Percentiles rank a stretch among this genome's conserved stretches.
Evolutionary conservation across 1,139 yeast species (phyloP).

Genomic region (Yamadazyma dushanensis): DNA sequence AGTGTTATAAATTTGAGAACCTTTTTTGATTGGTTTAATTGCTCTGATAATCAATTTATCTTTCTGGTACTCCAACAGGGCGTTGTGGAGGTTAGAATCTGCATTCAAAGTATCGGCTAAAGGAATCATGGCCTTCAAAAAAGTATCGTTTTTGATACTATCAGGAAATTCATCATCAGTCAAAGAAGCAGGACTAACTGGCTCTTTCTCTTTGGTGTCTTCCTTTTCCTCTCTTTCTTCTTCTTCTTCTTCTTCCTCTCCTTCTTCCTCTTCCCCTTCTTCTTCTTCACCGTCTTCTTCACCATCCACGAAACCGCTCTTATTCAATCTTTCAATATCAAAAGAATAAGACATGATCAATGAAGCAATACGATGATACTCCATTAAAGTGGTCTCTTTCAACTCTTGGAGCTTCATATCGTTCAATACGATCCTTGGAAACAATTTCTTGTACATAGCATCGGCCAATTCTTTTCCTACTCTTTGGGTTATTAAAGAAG

Average conservation of each 20-base stretch:
- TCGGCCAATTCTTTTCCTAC: slow-evolving; percentile 72
- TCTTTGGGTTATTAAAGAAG: slow-evolving; percentile 68
- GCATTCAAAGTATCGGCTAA: slow-evolving; percentile 90
- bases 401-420: slow-evolving; percentile 26
- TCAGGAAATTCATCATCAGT: slow-evolving; percentile 28
- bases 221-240: slow-evolving; percentile 1
- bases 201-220: slow-evolving; percentile 2
- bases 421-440: slow-evolving; percentile 23
- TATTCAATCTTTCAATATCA: slow-evolving; percentile 31
- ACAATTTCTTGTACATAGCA: slow-evolving; percentile 48
- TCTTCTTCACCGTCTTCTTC: slow-evolving; percentile 19
- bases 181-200: slow-evolving; percentile 1
- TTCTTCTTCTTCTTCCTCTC: slow-evolving; percentile 13
- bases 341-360: slow-evolving; percentile 48
- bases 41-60: slow-evolving; percentile 65
- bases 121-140: slow-evolving; percentile 85
- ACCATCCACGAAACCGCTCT: slow-evolving; percentile 17
- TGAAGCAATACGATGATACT: slow-evolving; percentile 70
- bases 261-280: slow-evolving; percentile 19
- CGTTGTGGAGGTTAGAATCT: slow-evolving; percentile 77
- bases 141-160: slow-evolving; percentile 35
- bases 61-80: slow-evolving; percentile 55
- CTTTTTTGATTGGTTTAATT: slow-evolving; percentile 56
- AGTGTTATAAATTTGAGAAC: slow-evolving; percentile 80
- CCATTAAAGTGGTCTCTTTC: slow-evolving; percentile 44